Percentiles rank a stretch among this genome's conserved stretches.
Conservation (phyloP, 768 basidiomycete genomes). For the Termitomyces heimii region DNA sequence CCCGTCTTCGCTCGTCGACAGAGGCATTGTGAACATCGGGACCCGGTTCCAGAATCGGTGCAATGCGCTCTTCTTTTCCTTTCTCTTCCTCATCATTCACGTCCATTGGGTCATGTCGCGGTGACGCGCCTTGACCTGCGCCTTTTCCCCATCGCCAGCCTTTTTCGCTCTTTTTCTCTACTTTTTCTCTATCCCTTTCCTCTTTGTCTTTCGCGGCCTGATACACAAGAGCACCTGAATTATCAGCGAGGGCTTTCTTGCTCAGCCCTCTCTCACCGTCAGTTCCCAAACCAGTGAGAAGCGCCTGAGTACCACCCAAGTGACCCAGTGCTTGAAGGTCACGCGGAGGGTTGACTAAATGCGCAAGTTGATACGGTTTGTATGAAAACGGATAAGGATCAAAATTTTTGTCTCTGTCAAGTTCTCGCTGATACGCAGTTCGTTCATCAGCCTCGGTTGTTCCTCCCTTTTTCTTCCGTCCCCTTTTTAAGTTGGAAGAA, state of each 20-base stretch:
- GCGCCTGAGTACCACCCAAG: conserved; percentile 64
- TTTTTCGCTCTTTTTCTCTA: conserved; percentile 15
- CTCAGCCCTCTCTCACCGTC: conserved; percentile 44
- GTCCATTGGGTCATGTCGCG: conserved; percentile 19
- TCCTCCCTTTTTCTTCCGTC: conserved; percentile 20
- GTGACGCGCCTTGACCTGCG: conserved; percentile 19
- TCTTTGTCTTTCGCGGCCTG: conserved; percentile 8
- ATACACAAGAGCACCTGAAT: conserved; percentile 11
- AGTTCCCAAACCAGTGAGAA: conserved; percentile 74
- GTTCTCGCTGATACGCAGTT: conserved; percentile 28
- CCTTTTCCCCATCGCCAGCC: conserved; percentile 9
- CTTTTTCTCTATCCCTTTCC: conserved; percentile 7
- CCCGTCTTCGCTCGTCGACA: conserved; percentile 52
- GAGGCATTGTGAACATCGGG: conserved; percentile 30
- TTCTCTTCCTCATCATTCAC: conserved; percentile 9
- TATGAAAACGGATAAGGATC: conserved; percentile 71
- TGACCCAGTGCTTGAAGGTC: conserved; percentile 54
- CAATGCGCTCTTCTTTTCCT: conserved; percentile 30
- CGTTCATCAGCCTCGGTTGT: conserved; percentile 19
- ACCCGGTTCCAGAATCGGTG: conserved; percentile 25
- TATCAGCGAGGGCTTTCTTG: conserved; percentile 9
- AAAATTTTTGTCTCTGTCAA: conserved; percentile 31
- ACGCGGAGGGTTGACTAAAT: conserved; percentile 83
- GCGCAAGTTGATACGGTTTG: conserved; percentile 72
- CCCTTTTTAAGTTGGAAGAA: conserved; percentile 19